Conservation (phyloP, 768 basidiomycete genomes). For the Xanthoconium stramineum region DNA sequence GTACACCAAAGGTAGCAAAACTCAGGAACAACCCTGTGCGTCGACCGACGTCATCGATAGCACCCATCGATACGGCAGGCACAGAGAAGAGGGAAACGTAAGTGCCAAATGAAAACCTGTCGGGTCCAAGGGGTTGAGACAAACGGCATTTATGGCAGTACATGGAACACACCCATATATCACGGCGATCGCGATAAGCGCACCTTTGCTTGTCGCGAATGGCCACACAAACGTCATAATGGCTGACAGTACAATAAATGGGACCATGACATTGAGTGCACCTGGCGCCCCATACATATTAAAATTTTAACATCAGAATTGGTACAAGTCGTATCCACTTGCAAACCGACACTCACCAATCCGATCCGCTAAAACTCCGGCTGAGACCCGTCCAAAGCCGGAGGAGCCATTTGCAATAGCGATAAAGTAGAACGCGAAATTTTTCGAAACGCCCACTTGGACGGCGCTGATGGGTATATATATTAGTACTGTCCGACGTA, state of each 20-base stretch:
- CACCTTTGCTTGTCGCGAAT: conserved; percentile 42
- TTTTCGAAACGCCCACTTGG: conserved; percentile 42
- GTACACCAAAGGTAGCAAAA: conserved; percentile 56
- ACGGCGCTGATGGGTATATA: conserved; percentile 62
- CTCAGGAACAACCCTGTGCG: conserved; percentile 64
- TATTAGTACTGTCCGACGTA: conserved; percentile 48
- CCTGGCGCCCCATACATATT: conserved; percentile 39
- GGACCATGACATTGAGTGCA: conserved; percentile 64
- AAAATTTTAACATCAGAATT: background rate
- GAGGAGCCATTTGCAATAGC: conserved; percentile 68
- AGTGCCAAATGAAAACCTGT: conserved; percentile 58
- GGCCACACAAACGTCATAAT: conserved; percentile 72
- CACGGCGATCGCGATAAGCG: conserved; percentile 51
- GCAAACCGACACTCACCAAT: conserved; percentile 37
- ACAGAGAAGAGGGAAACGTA: conserved; percentile 55
- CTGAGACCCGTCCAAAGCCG: conserved; percentile 54
- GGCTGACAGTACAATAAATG: conserved; percentile 54
- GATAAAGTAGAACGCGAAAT: conserved; percentile 62
- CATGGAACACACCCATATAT: conserved; percentile 55
- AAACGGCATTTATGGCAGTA: background rate
- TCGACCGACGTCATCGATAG: conserved; percentile 57
- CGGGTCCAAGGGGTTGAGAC: background rate
- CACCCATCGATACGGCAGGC: conserved; percentile 62
- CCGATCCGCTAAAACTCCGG: conserved; percentile 53
- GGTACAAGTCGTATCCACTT: background rate